Base-by-base conservation (phyloP, 768 basidiomycete genomes). In the Kwoniella sp. region DNA sequence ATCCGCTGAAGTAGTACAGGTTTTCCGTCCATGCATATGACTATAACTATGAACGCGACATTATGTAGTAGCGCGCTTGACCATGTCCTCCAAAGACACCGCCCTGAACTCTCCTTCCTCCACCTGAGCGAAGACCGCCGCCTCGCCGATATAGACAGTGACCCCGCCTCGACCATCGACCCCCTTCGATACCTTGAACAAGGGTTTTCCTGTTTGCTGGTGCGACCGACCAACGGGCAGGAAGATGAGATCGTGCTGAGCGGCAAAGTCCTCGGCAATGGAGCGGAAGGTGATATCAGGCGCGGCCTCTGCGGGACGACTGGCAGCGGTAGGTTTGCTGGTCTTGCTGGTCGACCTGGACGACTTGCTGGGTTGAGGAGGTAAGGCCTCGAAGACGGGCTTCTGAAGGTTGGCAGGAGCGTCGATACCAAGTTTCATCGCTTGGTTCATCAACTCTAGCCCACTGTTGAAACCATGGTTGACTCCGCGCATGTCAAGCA, bases 361-460 rank as follows among this genome's bases (percentile, higher is more conserved):
- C 19, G 61, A 60, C 46, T 51, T 43, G 41, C 56, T 57, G 4
- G 76, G 65, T n/a, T n/a, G n/a, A 33, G 76, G 48, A 25, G 61
- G 46, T 17, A 71, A 32, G 26, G 70, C 68, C 20, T 53, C 42
- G 69, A 81, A 80, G 54, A 86, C 84, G 1, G 88, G 88, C 26
- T 83, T 84, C 37, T 78, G 79, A 2, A 76, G 60, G 41, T 60
- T 41, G 15, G 65, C 60, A 20, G 76, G 81, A 9, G 88, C 89
- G 25, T 87, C 81, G 2, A 83, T 79, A 6, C 90, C 90, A 23
- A 98, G 78, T 56, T 87, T 85, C 70, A 92, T 84, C 20, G 93
- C 93, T 60, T 85, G 83, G 70, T 95, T 88, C 90, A 99, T 95
- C 56, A 98, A 72, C 71, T 96, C 87, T 51, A 96, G 73, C 0